These are phyloP conservation scores for Osmanthus fragrans DNA, from an alignment of 257 asterid species.

Conservation along the genomic window DNA sequence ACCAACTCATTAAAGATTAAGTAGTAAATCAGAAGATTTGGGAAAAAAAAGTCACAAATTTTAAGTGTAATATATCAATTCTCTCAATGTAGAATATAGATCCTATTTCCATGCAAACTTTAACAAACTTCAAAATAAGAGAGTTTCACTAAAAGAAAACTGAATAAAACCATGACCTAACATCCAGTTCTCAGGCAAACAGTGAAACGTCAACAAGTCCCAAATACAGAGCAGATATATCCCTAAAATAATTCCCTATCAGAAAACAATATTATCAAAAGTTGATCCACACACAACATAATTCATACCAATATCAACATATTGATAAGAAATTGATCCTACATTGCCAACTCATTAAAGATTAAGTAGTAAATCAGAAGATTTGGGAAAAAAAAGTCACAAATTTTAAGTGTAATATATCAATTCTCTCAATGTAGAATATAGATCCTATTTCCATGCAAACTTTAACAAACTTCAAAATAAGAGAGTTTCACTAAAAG, in stretches of 20 bases:
- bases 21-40: not conserved
- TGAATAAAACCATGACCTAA: not conserved
- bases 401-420: not conserved
- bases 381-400: not conserved
- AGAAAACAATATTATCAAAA: not conserved
- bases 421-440: not conserved
- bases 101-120: not conserved
- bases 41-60: not conserved
- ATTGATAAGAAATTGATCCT: not conserved
- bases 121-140: not conserved
- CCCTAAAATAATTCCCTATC: not conserved
- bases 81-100: not conserved
- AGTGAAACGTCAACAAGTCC: not conserved
- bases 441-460: not conserved
- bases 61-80: not conserved
- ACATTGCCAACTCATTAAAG: not conserved
- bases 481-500: conserved; percentile 11
- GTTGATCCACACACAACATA: not conserved
- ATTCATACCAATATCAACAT: not conserved
- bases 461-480: not conserved
- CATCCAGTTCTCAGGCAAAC: conserved; percentile 11
- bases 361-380: not conserved
- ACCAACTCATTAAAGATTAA: not conserved
- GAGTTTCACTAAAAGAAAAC: conserved; percentile 18
- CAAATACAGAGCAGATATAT: not conserved